Evolutionary conservation across 2,329 filamentous ascomycete species (phyloP).

Genomic region (Xylariaceae sp.): DNA sequence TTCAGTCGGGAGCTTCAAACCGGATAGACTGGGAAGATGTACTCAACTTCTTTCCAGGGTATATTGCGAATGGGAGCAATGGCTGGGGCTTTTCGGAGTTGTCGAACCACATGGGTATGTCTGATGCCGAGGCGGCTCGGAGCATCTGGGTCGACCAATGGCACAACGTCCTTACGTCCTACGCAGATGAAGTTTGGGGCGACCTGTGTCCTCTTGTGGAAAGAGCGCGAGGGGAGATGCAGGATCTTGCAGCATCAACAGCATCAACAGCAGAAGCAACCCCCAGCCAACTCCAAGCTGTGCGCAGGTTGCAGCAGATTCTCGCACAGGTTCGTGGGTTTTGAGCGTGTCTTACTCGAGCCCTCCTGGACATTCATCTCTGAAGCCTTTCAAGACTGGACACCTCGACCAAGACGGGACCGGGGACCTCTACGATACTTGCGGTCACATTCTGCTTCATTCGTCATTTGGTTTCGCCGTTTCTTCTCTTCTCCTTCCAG

Average conservation of each 20-base stretch:
- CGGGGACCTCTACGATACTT: no score
- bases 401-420: no score
- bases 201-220: slow-evolving; percentile 48
- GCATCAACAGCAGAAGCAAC: slow-evolving; percentile 6
- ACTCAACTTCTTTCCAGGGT: slow-evolving; percentile 44
- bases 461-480: no score
- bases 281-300: slow-evolving; percentile 23
- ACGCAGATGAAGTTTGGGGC: slow-evolving; percentile 63
- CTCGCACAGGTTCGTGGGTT: slow-evolving; percentile 30
- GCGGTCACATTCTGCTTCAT: no score
- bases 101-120: slow-evolving; percentile 30
- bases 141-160: slow-evolving; percentile 46
- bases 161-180: slow-evolving; percentile 47
- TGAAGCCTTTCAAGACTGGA: no score
- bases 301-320: slow-evolving; percentile 32
- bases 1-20: slow-evolving; percentile 7
- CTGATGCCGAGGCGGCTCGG: slow-evolving; percentile 30
- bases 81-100: slow-evolving; percentile 13
- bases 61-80: slow-evolving; percentile 19
- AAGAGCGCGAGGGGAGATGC: slow-evolving; percentile 49
- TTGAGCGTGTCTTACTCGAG: no score
- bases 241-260: slow-evolving; percentile 27
- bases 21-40: slow-evolving; percentile 34
- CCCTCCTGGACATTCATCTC: no score
- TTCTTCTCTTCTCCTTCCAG: no score